Base-by-base conservation (phyloP, 345 rosid genomes). In the Crucihimalaya himalaica region DNA sequence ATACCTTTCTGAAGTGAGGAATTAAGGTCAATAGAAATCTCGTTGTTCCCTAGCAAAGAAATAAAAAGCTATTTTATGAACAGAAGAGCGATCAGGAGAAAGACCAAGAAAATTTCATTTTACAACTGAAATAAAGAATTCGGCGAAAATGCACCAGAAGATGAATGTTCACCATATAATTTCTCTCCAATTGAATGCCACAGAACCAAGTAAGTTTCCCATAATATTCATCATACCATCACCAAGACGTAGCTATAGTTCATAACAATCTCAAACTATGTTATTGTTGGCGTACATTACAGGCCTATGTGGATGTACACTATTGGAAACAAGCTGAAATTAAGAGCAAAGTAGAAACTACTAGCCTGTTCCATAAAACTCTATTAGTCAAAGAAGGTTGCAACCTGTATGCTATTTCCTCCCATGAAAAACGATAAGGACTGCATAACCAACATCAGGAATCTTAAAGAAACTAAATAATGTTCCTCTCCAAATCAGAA, bases 1-100 rank as follows among this genome's bases (percentile, higher is more conserved):
- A 56, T 65, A 94, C 97, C 97, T 91, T 88, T 65, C 97, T 83
- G 63, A 94, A 94, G 72, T 91, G 86, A 1, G 98, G 98, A 74
- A 94, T 94, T 50, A 82, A 74, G 39, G 97, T 94, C 68, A 91
- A 78, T 14, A 94, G 78, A 69, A 94, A 84, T 80, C 90, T 87
- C 14, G 87, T 83, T 19, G 71, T 68, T 53, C 97, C 98, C 97
- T 94, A 86, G 16, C 62, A 23, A 69, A 76, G 25, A 61, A 42
- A 10, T 0, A 75, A 29, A 23, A 64, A 15, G 32, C 28, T 14
- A 20, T 20, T 19, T 56, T 45, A 58, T 9, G 21, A 18, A 25
- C 57, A 46, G 48, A 55, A 59, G 4, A 58, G 12, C 0, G 8
- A 13, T 62, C 58, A n/a, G 4, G 7, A 23, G 8, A 55, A 63